Percentiles rank a stretch among this genome's conserved stretches.
phyloP scores from a whole-genome alignment of 2,329 filamentous ascomycete genomes.

The Coniella lustricola region DNA sequence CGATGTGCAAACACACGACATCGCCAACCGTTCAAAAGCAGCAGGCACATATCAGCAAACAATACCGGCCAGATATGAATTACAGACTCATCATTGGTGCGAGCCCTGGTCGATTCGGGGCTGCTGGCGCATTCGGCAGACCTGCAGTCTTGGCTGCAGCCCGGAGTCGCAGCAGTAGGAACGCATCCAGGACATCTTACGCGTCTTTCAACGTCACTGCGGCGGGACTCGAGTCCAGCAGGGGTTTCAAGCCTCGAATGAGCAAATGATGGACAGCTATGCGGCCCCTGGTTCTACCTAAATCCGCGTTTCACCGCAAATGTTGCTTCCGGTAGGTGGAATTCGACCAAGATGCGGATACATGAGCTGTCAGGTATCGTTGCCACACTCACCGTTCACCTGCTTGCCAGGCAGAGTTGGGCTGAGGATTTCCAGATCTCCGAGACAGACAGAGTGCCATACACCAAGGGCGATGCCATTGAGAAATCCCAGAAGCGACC shows the following conservation, averaged over 20 bases:
- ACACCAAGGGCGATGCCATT: no score
- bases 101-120: neutral
- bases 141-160: constrained; percentile 3
- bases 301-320: neutral
- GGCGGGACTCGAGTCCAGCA: neutral
- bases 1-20: no score
- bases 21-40: neutral
- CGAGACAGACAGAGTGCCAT: no score
- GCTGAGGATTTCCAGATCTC: no score
- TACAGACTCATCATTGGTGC: neutral
- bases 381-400: no score
- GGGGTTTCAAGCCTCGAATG: constrained; percentile 2
- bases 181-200: constrained; percentile 3
- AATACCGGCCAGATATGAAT: neutral
- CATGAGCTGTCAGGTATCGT: neutral
- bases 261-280: neutral
- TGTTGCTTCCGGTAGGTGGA: neutral
- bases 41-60: neutral
- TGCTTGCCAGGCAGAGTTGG: no score
- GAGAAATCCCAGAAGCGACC: no score
- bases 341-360: neutral
- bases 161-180: neutral
- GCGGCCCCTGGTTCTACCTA: no score
- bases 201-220: neutral
- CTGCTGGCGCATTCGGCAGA: neutral